Base-by-base conservation (phyloP, 2,329 filamentous ascomycete genomes). In the Aureobasidium leucospermi region DNA sequence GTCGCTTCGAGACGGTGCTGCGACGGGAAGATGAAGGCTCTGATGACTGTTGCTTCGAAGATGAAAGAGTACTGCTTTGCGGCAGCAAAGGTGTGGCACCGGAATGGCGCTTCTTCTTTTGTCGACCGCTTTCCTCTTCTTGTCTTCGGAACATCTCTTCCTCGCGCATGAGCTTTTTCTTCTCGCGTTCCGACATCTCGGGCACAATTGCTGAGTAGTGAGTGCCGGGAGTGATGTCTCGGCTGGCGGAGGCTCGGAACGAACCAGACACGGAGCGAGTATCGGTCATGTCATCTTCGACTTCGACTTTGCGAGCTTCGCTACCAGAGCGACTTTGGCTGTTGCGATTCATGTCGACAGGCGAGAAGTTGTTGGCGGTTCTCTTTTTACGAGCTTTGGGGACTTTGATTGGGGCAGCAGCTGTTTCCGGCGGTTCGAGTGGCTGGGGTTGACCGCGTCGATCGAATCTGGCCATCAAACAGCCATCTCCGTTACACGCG, bases 81-180 rank as follows among this genome's bases (percentile, higher is more conserved):
- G 68, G 66, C 32, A 69, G 67, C 56, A 81, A 74, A 13, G 71
- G 75, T 19, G 80, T 81, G 52, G 79, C 79, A 66, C 80, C 84
- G 60, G 77, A 78, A 57, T 80, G 76, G 67, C 85, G 82, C 64
- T 77, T 82, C 69, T 80, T 81, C 64, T 76, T 79, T 58, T 66
- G 65, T 61, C 67, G 67, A 58, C 78, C 79, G 34, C 76, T 74
- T 61, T 85, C 81, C 49, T 80, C 76, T 65, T 85, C 83, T 63
- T 84, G 74, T 65, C 83, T 79, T 63, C 83, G 79, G 63, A 85
- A 85, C 61, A 85, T 79, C 63, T 81, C 81, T 65, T 86, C 83
- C 43, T 82, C 80, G 59, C 83, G 82, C 58, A 82, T 81, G 48
- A 86, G 76, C 70, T 86, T 86, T 61, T 83, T 80, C 66, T 79